Evolutionary conservation across 2,329 filamentous ascomycete genomes (phyloP), one percentile per base, ranked within the genome.

Genomic region (Aspergillus eucalypticola): DNA sequence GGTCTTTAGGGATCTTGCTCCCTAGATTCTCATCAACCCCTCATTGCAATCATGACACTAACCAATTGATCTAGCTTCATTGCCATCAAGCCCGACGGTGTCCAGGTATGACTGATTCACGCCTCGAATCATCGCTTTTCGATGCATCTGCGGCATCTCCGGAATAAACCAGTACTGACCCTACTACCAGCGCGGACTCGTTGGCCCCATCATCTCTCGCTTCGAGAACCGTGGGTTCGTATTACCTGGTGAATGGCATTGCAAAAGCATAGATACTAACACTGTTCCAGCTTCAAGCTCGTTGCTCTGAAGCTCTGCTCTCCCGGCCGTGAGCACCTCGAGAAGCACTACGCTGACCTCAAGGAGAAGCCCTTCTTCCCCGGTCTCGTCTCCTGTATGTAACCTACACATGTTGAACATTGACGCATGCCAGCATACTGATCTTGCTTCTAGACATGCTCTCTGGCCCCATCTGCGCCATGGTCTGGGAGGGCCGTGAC

Each of bases 401-500:
- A 59, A 32, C 54, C 21, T 13, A 11, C 11, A 49, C 35, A 29
- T 38, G 15, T 51, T 17, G 21, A n/a, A 7, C 35, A 13, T 19
- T 7, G 21, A n/a, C 44, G 6, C 2, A 32, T 29, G 27, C 10
- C 38, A 35, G 21, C 15, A 60, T 57, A 44, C 67, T 73, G 64
- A 74, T 55, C 27, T 23, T 48, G 29, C 46, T 23, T 59, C 64
- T 68, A 96, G 92, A 98, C 88, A 99, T 98, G 95, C 84, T 88
- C 81, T 93, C 89, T 80, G 95, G 95, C 79, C 95, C 95, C 80
- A 94, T 99, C 84, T 90, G 87, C 86, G 95, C 95, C 85, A 99
- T 98, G 94, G 90, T 99, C 83, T 99, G 95, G 95, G 93, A 99
- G 83, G 95, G 95, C 78, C 91, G 90, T 87, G 93, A 99, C 77